Percentiles rank a stretch among this genome's conserved stretches.
Conservation (phyloP, 106 monocot species). For the Allium fistulosum region DNA sequence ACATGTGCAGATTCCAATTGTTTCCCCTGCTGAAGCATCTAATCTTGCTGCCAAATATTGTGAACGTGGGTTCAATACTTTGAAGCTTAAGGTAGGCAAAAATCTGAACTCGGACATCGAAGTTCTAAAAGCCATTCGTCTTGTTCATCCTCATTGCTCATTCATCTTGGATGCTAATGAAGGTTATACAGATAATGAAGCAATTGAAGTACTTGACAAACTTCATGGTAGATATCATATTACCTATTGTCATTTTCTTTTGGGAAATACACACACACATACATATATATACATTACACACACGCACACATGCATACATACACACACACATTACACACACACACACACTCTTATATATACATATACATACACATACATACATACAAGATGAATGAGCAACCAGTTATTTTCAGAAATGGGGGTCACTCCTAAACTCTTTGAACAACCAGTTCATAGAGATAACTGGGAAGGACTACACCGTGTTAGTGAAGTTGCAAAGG, state of each 20-base stretch:
- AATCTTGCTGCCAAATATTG: conserved; percentile 72
- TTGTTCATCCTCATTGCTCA: conserved; percentile 66
- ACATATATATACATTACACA: no score
- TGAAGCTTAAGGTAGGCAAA: conserved; percentile 89
- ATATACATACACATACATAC: no score
- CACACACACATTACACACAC: no score
- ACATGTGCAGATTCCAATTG: conserved; percentile 78
- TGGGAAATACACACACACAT: no score
- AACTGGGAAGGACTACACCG: conserved; percentile 81
- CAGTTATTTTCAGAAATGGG: conserved; percentile 56
- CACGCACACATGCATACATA: no score
- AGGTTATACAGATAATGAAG: conserved; percentile 68
- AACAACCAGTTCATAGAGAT: conserved; percentile 87
- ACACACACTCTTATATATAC: no score
- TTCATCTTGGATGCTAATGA: conserved; percentile 98
- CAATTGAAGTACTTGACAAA: conserved; percentile 76
- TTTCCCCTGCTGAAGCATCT: conserved; percentile 73
- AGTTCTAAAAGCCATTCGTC: conserved; percentile 68
- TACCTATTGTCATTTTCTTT: no score
- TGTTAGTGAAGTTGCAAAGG: conserved; percentile 54
- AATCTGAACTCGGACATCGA: conserved; percentile 65
- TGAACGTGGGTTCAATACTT: conserved; percentile 55
- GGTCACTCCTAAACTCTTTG: conserved; percentile 73
- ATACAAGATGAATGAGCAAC: no score
- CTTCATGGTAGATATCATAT: conserved; percentile 51